Evolutionary conservation across 2,329 filamentous ascomycete species (phyloP).

Genomic region (Didymella exigua): DNA sequence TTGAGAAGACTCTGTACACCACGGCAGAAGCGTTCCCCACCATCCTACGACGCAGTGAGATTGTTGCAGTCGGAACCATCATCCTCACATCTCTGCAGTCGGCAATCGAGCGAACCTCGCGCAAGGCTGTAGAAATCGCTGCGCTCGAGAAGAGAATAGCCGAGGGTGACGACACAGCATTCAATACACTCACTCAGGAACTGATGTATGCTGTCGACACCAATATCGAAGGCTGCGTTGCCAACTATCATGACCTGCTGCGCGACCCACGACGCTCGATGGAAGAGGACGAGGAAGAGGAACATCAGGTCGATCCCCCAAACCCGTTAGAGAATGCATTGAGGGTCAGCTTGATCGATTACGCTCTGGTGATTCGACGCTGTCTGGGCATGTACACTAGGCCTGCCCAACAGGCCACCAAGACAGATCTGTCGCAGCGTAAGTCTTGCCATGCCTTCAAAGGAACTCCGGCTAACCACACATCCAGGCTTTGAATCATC

Average conservation of each 20-base stretch:
- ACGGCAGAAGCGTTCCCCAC: conserved; percentile 89
- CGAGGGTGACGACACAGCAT: conserved; percentile 73
- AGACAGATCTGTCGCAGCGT: conserved; percentile 67
- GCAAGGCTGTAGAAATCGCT: conserved; percentile 86
- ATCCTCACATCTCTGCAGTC: conserved; percentile 78
- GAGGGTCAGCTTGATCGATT: conserved; percentile 83
- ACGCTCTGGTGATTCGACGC: conserved; percentile 84
- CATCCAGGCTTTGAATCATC: conserved; percentile 53
- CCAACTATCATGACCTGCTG: conserved; percentile 76
- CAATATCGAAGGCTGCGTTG: conserved; percentile 75
- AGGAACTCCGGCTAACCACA: conserved; percentile 24
- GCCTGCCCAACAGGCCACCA: conserved; percentile 65
- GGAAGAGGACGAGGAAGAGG: conserved; percentile 37
- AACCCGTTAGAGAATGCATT: conserved; percentile 75
- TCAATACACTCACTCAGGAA: conserved; percentile 73
- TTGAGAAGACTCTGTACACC: conserved; percentile 83
- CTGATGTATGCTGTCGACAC: conserved; percentile 78
- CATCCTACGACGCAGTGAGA: conserved; percentile 85
- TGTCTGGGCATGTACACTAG: conserved; percentile 73
- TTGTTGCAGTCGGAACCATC: conserved; percentile 70
- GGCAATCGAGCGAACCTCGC: conserved; percentile 86
- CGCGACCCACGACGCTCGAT: conserved; percentile 54
- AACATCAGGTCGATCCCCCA: conserved; percentile 47
- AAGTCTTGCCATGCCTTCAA: conserved; percentile 48
- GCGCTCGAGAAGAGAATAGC: conserved; percentile 74